Percentiles rank a stretch among this genome's conserved stretches.
These are phyloP conservation scores for Polychytrium aggregatum DNA, from an alignment of 192 early-diverging fungal genomes.

Conservation along the genomic window DNA sequence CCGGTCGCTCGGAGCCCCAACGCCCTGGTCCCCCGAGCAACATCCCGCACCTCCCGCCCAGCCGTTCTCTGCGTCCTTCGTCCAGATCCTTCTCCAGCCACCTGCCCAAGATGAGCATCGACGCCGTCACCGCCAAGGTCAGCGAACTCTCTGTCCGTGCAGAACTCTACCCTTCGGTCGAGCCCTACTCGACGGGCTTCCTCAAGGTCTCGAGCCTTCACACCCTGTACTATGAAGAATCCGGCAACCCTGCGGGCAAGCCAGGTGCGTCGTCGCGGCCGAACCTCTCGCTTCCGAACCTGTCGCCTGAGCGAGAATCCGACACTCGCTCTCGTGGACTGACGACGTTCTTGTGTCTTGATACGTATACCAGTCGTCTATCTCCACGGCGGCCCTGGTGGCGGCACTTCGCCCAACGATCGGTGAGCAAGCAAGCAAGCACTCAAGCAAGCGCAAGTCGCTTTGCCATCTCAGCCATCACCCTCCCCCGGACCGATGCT, in stretches of 20 bases:
- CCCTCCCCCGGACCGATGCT: not conserved
- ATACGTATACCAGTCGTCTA: slow-evolving; percentile 33
- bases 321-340: too few species aligned
- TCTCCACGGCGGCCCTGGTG: slow-evolving; percentile 54
- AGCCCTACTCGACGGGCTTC: slow-evolving; percentile 38
- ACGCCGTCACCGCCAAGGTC: slow-evolving; percentile 3
- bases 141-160: too few species aligned
- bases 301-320: too few species aligned
- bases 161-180: slow-evolving; percentile 32
- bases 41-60: not conserved
- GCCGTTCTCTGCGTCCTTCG: not conserved
- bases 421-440: slow-evolving; percentile 10
- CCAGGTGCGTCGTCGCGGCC: too few species aligned
- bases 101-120: not conserved
- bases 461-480: too few species aligned
- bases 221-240: slow-evolving; percentile 48
- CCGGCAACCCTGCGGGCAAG: slow-evolving; percentile 47
- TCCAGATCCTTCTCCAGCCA: not conserved
- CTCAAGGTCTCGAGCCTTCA: slow-evolving; percentile 48
- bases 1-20: not conserved
- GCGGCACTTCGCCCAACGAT: slow-evolving; percentile 39
- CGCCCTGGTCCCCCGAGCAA: not conserved
- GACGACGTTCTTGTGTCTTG: slow-evolving; percentile 16
- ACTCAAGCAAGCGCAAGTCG: too few species aligned
- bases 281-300: too few species aligned